phyloP scores from a whole-genome alignment of 495 filamentous ascomycete genomes.

The Xylaria longipes region DNA sequence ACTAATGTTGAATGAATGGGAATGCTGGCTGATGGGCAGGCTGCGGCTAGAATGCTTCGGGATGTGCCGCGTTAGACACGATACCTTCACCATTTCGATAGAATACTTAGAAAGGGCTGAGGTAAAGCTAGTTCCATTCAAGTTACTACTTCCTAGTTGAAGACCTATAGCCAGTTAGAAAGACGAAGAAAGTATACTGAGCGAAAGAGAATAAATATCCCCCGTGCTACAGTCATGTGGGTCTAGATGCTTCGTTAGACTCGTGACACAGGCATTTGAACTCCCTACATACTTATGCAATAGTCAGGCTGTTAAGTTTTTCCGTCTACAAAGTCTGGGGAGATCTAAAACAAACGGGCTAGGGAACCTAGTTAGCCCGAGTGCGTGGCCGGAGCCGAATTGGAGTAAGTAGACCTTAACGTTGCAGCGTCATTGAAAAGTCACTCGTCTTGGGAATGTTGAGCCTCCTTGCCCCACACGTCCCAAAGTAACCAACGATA shows the following conservation, averaged over 20 bases:
- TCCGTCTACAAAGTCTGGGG: background rate
- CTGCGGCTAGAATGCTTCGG: background rate
- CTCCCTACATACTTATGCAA: background rate
- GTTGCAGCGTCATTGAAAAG: constrained; percentile 4
- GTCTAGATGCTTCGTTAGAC: background rate
- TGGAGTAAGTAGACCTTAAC: background rate
- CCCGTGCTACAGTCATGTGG: background rate
- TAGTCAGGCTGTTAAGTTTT: background rate
- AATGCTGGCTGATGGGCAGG: background rate
- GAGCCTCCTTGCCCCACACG: background rate
- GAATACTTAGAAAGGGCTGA: background rate
- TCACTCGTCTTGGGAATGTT: constrained; percentile 1
- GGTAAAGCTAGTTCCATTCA: background rate
- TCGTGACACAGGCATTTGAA: background rate
- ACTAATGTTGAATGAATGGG: background rate
- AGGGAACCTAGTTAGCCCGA: background rate
- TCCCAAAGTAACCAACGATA: background rate
- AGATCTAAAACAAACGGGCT: background rate
- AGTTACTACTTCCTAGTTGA: background rate
- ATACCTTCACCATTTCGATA: background rate
- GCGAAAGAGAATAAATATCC: background rate
- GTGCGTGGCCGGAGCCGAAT: background rate
- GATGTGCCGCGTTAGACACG: background rate
- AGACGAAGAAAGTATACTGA: background rate
- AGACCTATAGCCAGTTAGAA: background rate